Conservation (phyloP, 2,329 filamentous ascomycete genomes). For the Penicillium verrucosum region DNA sequence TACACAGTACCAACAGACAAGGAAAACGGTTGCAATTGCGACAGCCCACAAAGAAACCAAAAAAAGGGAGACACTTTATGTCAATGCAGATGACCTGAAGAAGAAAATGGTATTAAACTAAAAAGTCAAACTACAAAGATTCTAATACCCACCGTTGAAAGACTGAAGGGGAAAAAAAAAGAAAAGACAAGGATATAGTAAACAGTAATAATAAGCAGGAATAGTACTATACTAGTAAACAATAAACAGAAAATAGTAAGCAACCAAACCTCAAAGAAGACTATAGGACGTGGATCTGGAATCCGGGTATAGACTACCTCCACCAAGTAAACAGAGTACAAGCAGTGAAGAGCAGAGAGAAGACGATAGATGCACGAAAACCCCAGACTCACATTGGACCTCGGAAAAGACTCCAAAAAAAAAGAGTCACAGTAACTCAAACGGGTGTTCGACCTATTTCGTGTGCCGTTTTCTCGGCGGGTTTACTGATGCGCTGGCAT, state of each 20-base stretch:
- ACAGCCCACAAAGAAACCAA: constrained; percentile 15
- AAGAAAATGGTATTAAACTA: constrained; percentile 1
- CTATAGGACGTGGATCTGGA: not conserved
- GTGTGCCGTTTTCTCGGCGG: constrained; percentile 14
- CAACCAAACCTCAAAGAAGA: not conserved
- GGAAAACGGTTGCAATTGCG: constrained; percentile 14
- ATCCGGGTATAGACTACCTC: constrained; percentile 2
- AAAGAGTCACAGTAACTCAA: not conserved
- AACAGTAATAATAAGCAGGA: not conserved
- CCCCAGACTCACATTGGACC: not conserved
- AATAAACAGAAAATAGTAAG: not conserved
- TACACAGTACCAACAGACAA: constrained; percentile 1
- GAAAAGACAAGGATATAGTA: not conserved
- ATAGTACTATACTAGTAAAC: not conserved
- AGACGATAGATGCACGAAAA: not conserved
- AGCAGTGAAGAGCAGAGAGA: not conserved
- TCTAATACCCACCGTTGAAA: constrained; percentile 6
- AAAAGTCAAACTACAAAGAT: constrained; percentile 1
- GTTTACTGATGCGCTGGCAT: constrained; percentile 78
- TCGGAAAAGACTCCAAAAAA: not conserved
- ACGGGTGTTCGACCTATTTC: not conserved
- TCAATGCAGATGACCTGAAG: constrained; percentile 17
- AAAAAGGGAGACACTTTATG: not conserved
- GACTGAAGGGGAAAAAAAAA: not conserved
- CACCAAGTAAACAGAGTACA: not conserved